A percentile compares a stretch with the other conserved stretches of the same genome.
These are phyloP conservation scores for Pythium phragmiticola DNA, from an alignment of 352 stramenopile species.

Conservation along the genomic window DNA sequence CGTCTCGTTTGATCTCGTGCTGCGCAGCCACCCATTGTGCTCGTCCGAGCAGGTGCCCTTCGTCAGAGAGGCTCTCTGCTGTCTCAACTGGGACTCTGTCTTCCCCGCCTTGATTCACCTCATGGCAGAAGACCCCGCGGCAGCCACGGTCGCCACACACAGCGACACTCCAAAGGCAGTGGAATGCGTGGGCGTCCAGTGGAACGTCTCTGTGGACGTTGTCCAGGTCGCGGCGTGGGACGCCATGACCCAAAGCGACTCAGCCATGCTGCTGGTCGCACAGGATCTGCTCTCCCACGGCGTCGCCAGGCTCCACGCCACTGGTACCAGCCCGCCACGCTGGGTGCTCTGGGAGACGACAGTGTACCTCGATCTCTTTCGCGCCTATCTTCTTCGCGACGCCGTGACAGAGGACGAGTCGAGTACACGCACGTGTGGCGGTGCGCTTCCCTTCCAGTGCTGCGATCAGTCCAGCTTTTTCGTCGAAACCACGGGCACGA, in stretches of 20 bases:
- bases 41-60: constrained; percentile 39
- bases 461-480: constrained; percentile 43
- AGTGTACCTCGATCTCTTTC: constrained; percentile 55
- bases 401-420: constrained; percentile 9
- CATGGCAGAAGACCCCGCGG: constrained; percentile 30
- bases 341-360: constrained; percentile 62
- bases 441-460: constrained; percentile 18
- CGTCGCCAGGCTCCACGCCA: constrained; percentile 6
- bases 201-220: constrained; percentile 58
- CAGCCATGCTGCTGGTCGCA: constrained; percentile 42
- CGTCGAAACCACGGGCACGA: constrained; percentile 58
- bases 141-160: neutral
- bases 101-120: constrained; percentile 61
- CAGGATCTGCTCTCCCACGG: constrained; percentile 66
- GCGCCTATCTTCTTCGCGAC: constrained; percentile 55
- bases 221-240: constrained; percentile 75
- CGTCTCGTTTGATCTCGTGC: constrained; percentile 49
- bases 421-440: constrained; percentile 6
- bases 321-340: neutral
- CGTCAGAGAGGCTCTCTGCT: constrained; percentile 43
- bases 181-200: constrained; percentile 52
- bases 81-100: constrained; percentile 71
- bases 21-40: constrained; percentile 30
- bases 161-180: constrained; percentile 3
- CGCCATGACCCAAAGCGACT: constrained; percentile 51